phyloP scores from a whole-genome alignment of 2,329 filamentous ascomycete genomes.

The Incumbomyces delicatus region DNA sequence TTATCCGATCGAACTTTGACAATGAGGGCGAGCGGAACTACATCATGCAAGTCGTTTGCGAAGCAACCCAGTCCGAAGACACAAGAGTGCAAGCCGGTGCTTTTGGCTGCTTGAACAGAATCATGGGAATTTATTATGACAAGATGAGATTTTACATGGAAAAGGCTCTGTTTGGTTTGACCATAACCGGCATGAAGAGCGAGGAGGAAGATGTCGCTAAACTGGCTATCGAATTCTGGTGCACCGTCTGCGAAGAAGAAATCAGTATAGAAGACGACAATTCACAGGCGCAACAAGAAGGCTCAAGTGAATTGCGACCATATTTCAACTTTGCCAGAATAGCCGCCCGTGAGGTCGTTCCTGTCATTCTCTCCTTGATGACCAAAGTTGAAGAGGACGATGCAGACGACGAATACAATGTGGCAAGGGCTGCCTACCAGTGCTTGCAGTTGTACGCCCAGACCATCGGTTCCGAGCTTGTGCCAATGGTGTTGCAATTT shows the following conservation, averaged over 20 bases:
- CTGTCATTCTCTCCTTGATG: slow-evolving; percentile 76
- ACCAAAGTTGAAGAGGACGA: slow-evolving; percentile 98
- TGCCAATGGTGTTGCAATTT: slow-evolving; percentile 77
- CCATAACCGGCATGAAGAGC: slow-evolving; percentile 97
- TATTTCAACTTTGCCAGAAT: slow-evolving; percentile 95
- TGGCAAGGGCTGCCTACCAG: slow-evolving; percentile 90
- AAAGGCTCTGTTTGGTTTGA: slow-evolving; percentile 94
- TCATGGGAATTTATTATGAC: slow-evolving; percentile 98
- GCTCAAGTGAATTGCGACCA: slow-evolving; percentile 71
- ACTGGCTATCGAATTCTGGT: slow-evolving; percentile 98
- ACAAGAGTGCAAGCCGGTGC: slow-evolving; percentile 87
- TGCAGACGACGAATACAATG: slow-evolving; percentile 92
- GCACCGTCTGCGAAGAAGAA: slow-evolving; percentile 98
- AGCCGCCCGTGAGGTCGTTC: slow-evolving; percentile 86
- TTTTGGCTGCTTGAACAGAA: slow-evolving; percentile 94
- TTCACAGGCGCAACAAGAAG: slow-evolving; percentile 60
- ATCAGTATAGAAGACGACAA: slow-evolving; percentile 98
- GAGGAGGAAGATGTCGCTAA: slow-evolving; percentile 97
- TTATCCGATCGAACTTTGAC: slow-evolving; percentile 96
- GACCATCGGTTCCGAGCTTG: slow-evolving; percentile 74
- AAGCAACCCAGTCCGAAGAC: slow-evolving; percentile 91
- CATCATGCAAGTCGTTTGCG: slow-evolving; percentile 99
- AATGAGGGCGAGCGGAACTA: slow-evolving; percentile 99
- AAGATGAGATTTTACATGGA: slow-evolving; percentile 99
- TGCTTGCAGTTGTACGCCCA: slow-evolving; percentile 92